Conservation (phyloP, 2,329 filamentous ascomycete genomes). For the Fusarium sp. region DNA sequence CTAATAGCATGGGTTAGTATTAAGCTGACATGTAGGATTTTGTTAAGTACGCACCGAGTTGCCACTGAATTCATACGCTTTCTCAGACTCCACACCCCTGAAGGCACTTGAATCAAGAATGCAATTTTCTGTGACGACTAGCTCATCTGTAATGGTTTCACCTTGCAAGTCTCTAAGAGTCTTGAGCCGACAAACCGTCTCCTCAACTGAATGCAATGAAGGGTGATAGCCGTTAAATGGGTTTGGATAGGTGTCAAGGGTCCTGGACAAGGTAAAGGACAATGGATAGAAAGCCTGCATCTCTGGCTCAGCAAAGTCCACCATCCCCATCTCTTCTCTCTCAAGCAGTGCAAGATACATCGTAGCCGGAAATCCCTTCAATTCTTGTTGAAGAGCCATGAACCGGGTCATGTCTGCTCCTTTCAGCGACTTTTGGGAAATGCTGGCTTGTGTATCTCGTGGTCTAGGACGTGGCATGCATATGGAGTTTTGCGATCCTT, state of each 20-base stretch:
- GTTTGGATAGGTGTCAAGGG: slow-evolving; percentile 1
- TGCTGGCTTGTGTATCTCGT: slow-evolving; percentile 46
- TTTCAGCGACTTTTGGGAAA: slow-evolving; percentile 45
- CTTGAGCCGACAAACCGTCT: slow-evolving; percentile 27
- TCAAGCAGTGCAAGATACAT: slow-evolving; percentile 48
- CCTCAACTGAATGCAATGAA: not conserved
- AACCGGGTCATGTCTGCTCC: slow-evolving; percentile 39
- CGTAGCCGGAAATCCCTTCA: slow-evolving; percentile 41
- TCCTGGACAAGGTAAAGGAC: not conserved
- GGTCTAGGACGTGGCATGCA: slow-evolving; percentile 46
- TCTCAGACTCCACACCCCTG: slow-evolving; percentile 17
- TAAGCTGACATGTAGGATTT: not conserved
- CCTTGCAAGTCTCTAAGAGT: slow-evolving; percentile 44
- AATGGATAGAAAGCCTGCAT: not conserved
- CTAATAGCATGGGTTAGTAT: not conserved
- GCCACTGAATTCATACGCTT: slow-evolving; percentile 43
- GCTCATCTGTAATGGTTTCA: not conserved
- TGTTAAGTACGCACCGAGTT: slow-evolving; percentile 37
- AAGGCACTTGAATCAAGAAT: slow-evolving; percentile 40
- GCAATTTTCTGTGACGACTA: slow-evolving; percentile 1
- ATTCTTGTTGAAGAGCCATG: slow-evolving; percentile 38
- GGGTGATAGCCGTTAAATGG: slow-evolving; percentile 10
- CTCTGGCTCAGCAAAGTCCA: not conserved
- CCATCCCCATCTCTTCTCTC: slow-evolving; percentile 38
- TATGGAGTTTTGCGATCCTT: not conserved